A percentile compares a stretch with the other conserved stretches of the same genome.
These are phyloP conservation scores for Diutina catenulata DNA, from an alignment of 1,139 yeast species.

Conservation along the genomic window DNA sequence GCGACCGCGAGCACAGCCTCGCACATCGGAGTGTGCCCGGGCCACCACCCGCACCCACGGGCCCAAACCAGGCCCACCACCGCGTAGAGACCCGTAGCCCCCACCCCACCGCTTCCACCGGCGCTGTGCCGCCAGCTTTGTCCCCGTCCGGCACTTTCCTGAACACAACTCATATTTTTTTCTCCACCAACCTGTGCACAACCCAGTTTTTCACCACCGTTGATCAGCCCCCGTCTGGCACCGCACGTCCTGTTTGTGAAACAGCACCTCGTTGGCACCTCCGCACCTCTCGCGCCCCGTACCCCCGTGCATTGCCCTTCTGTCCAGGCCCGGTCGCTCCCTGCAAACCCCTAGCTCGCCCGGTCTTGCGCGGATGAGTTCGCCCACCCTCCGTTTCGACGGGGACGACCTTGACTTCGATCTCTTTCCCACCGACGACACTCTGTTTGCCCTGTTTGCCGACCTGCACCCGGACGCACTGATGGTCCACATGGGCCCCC, in stretches of 20 bases:
- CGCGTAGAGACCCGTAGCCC: no score
- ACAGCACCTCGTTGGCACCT: neutral
- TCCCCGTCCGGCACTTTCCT: no score
- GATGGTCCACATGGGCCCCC: no score
- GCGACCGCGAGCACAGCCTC: no score
- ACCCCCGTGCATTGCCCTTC: neutral
- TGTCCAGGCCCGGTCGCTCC: neutral
- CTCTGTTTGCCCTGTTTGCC: constrained; percentile 4
- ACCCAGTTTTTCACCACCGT: neutral
- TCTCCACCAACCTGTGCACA: neutral
- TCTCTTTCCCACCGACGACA: constrained; percentile 1
- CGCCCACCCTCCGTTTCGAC: constrained; percentile 1
- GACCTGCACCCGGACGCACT: neutral
- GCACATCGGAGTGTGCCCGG: no score
- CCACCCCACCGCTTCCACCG: no score
- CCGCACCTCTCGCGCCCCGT: neutral
- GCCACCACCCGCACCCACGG: no score
- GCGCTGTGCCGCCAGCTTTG: no score
- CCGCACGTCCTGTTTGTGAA: neutral
- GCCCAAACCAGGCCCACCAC: no score
- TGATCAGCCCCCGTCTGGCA: neutral
- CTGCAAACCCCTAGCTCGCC: neutral
- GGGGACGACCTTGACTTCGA: constrained; percentile 5
- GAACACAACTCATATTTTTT: no score
- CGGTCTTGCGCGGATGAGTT: neutral